These are phyloP conservation scores for Capronia americana DNA, from an alignment of 2,329 filamentous ascomycete species.

Conservation along the genomic window DNA sequence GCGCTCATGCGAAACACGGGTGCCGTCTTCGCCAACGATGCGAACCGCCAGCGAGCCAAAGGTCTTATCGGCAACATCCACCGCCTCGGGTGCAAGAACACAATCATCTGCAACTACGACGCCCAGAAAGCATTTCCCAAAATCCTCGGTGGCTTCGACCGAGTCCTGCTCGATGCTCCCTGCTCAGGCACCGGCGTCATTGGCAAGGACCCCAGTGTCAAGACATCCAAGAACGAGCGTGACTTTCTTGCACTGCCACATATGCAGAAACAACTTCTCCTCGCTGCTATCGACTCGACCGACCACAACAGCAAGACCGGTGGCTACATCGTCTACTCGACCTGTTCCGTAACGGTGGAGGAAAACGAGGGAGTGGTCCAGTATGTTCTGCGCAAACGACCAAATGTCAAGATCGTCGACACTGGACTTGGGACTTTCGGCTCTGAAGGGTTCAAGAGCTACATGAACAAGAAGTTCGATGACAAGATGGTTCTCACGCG, in stretches of 20 bases:
- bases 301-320: slow-evolving; percentile 91
- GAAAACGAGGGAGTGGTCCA: slow-evolving; percentile 94
- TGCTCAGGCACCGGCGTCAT: slow-evolving; percentile 98
- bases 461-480: slow-evolving; percentile 90
- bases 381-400: slow-evolving; percentile 87
- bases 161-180: slow-evolving; percentile 90
- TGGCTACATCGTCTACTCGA: slow-evolving; percentile 95
- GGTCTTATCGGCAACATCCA: slow-evolving; percentile 98
- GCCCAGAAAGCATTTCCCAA: slow-evolving; percentile 86
- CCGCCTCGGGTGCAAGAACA: slow-evolving; percentile 90
- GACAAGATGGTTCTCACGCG: slow-evolving; percentile 80
- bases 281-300: slow-evolving; percentile 92
- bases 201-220: slow-evolving; percentile 93
- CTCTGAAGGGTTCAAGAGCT: slow-evolving; percentile 88
- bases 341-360: slow-evolving; percentile 91
- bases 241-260: slow-evolving; percentile 95
- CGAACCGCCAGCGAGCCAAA: slow-evolving; percentile 89
- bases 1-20: slow-evolving; percentile 98
- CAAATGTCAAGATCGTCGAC: slow-evolving; percentile 92
- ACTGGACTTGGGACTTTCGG: slow-evolving; percentile 85
- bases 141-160: slow-evolving; percentile 94
- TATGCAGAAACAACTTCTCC: slow-evolving; percentile 89
- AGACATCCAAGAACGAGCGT: slow-evolving; percentile 96
- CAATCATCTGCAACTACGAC: slow-evolving; percentile 93
- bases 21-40: slow-evolving; percentile 94